Percentiles rank a stretch among this genome's conserved stretches.
Conservation (phyloP, 441 rosid genomes). For the Erodium trifolium region DNA sequence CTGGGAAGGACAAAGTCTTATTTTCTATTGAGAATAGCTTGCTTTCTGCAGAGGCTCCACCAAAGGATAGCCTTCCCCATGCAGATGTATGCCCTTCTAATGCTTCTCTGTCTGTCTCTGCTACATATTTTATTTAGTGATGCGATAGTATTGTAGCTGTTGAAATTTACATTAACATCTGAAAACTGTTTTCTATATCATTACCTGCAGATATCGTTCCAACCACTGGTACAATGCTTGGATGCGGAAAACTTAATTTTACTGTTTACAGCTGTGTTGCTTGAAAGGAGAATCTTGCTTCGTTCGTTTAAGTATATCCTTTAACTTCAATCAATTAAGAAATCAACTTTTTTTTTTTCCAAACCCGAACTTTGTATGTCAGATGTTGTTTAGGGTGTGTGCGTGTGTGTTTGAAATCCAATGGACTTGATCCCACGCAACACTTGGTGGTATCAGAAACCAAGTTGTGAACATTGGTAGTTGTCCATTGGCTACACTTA, state of each 20-base stretch:
- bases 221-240: constrained; percentile 90
- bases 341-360: neutral
- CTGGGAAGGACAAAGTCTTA: constrained; percentile 86
- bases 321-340: constrained; percentile 15
- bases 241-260: constrained; percentile 85
- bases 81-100: constrained; percentile 52
- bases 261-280: constrained; percentile 82
- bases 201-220: constrained; percentile 81
- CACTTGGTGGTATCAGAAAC: neutral
- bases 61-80: constrained; percentile 83
- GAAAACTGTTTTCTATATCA: constrained; percentile 14
- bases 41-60: constrained; percentile 90
- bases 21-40: constrained; percentile 81
- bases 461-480: neutral
- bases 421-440: neutral
- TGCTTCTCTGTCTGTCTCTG: constrained; percentile 23
- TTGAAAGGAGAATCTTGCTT: constrained; percentile 87
- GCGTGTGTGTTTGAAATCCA: neutral
- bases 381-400: too few species aligned
- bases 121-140: constrained; percentile 14
- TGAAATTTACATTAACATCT: constrained; percentile 4
- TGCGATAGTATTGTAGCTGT: neutral
- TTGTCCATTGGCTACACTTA: neutral
- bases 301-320: constrained; percentile 76
- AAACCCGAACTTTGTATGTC: neutral